Conservation (phyloP, 1,284 basidiomycete genomes). For the Tranzscheliella williamsii region DNA sequence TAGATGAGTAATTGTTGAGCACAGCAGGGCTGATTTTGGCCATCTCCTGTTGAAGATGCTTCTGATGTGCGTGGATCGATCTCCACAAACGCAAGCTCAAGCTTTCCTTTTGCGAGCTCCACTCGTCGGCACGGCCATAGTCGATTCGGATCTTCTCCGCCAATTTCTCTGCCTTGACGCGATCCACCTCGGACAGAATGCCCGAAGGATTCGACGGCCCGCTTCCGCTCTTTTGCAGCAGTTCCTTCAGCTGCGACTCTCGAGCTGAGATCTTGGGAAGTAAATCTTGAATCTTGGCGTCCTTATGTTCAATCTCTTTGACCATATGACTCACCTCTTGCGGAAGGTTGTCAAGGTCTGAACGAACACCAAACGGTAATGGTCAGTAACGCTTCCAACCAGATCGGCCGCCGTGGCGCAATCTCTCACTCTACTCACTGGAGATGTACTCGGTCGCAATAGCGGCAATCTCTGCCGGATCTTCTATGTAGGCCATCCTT, state of each 20-base stretch:
- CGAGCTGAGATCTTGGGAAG: conserved; percentile 49
- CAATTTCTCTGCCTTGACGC: conserved; percentile 51
- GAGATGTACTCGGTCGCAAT: conserved; percentile 55
- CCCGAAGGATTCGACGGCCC: conserved; percentile 20
- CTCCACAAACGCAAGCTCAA: conserved; percentile 49
- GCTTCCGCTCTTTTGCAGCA: conserved; percentile 29
- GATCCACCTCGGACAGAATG: conserved; percentile 37
- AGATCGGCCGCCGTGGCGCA: neutral
- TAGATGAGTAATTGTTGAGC: conserved; percentile 42
- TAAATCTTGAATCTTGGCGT: conserved; percentile 53
- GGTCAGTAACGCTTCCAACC: neutral
- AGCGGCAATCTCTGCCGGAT: conserved; percentile 57
- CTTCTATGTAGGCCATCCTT: conserved; percentile 51
- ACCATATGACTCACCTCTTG: conserved; percentile 56
- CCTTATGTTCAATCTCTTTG: conserved; percentile 59
- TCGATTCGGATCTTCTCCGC: conserved; percentile 48
- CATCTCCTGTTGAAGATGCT: conserved; percentile 46
- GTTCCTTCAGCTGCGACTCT: conserved; percentile 47
- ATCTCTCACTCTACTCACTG: conserved; percentile 9
- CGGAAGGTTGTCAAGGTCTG: conserved; percentile 54
- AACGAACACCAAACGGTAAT: neutral
- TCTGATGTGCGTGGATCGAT: conserved; percentile 41
- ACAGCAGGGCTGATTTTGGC: conserved; percentile 47
- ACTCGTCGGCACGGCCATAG: conserved; percentile 54
- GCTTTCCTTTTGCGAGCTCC: conserved; percentile 48